phyloP scores from a whole-genome alignment of 495 filamentous ascomycete genomes.

The Hamigera avellanea region DNA sequence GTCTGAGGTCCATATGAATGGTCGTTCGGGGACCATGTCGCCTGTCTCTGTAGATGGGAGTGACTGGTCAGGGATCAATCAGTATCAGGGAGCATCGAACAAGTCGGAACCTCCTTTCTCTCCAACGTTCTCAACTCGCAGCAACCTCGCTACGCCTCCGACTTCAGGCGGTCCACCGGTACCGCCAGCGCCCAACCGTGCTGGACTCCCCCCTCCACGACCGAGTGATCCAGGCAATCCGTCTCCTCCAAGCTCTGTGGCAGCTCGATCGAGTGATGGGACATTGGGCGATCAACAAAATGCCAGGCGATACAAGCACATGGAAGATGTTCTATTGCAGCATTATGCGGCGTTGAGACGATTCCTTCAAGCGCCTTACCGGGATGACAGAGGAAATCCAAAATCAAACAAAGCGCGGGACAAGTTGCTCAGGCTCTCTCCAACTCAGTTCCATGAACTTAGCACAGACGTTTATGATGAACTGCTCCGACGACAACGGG shows the following conservation, averaged over 20 bases:
- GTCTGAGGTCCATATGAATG: slow-evolving; percentile 50
- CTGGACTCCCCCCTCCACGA: slow-evolving; percentile 14
- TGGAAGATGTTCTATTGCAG: slow-evolving; percentile 61
- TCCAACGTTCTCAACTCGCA: slow-evolving; percentile 41
- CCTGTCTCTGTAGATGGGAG: slow-evolving; percentile 73
- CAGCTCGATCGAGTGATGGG: slow-evolving; percentile 61
- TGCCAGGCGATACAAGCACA: slow-evolving; percentile 39
- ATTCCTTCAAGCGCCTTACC: slow-evolving; percentile 56
- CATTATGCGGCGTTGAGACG: slow-evolving; percentile 74
- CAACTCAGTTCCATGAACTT: slow-evolving; percentile 90
- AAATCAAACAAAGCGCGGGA: slow-evolving; percentile 81
- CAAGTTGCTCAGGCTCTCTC: slow-evolving; percentile 78
- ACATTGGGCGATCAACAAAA: slow-evolving; percentile 52
- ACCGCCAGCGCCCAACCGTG: slow-evolving; percentile 42
- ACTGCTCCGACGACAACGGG: slow-evolving; percentile 70
- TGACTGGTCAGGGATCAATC: slow-evolving; percentile 76
- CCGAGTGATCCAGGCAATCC: slow-evolving; percentile 47
- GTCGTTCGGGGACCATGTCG: slow-evolving; percentile 57
- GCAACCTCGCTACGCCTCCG: slow-evolving; percentile 58
- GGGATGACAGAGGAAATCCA: slow-evolving; percentile 61
- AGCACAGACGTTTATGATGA: slow-evolving; percentile 98
- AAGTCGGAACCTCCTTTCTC: slow-evolving; percentile 44
- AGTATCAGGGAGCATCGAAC: slow-evolving; percentile 44
- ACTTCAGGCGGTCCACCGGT: slow-evolving; percentile 50
- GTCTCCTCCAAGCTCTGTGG: slow-evolving; percentile 79